These are phyloP conservation scores for Stachybotrys echinatus DNA, from an alignment of 2,329 filamentous ascomycete species.

Conservation along the genomic window DNA sequence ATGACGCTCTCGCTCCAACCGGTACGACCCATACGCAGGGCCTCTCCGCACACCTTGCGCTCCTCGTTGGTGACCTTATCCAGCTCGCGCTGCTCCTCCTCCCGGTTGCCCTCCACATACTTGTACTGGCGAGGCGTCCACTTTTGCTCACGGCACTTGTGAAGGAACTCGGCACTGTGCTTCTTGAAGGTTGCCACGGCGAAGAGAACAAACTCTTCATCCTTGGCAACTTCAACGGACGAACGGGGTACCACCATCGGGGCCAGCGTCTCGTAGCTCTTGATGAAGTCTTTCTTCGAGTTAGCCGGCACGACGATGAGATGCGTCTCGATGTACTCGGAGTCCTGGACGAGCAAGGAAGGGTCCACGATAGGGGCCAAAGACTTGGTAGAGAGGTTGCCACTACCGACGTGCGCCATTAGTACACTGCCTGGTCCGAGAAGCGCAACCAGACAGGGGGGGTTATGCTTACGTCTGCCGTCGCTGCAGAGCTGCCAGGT, in stretches of 20 bases:
- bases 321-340: conserved; percentile 95
- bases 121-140: conserved; percentile 96
- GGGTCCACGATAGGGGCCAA: conserved; percentile 86
- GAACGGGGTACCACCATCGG: conserved; percentile 94
- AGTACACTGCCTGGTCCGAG: neutral
- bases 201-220: conserved; percentile 86
- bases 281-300: conserved; percentile 80
- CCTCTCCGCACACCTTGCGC: conserved; percentile 88
- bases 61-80: conserved; percentile 79
- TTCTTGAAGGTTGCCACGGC: conserved; percentile 94
- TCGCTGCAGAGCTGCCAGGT: conserved; percentile 72
- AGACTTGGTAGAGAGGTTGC: conserved; percentile 91
- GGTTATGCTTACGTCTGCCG: conserved; percentile 69
- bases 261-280: conserved; percentile 79
- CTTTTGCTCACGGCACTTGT: conserved; percentile 86
- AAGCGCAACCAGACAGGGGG: neutral
- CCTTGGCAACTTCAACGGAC: conserved; percentile 70
- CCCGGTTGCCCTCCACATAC: conserved; percentile 81
- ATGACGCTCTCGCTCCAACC: conserved; percentile 95
- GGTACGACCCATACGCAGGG: conserved; percentile 78
- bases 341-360: conserved; percentile 73
- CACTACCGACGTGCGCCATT: conserved; percentile 40
- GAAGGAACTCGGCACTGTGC: conserved; percentile 76
- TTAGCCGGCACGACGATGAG: conserved; percentile 81
- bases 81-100: conserved; percentile 84